These are phyloP conservation scores for Linnemannia exigua DNA, from an alignment of 192 early-diverging fungal genomes.

Conservation along the genomic window DNA sequence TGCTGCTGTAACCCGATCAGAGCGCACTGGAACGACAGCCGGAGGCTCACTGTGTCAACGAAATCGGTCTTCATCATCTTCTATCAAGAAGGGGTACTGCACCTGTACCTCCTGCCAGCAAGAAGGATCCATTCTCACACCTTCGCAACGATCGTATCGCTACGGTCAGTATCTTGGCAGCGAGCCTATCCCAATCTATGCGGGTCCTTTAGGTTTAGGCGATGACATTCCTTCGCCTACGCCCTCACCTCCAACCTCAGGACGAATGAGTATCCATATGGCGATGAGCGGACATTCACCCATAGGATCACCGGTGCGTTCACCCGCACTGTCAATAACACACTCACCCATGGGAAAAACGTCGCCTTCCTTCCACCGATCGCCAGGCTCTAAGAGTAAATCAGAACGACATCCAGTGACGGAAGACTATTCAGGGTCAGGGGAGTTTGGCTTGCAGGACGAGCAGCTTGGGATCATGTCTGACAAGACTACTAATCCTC, in stretches of 20 bases:
- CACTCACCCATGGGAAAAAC: conserved; percentile 10
- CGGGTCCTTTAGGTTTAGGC: conserved; percentile 44
- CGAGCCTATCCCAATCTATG: conserved; percentile 43
- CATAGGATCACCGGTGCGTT: conserved; percentile 32
- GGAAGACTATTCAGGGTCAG: not conserved
- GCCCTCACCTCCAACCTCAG: conserved; percentile 42
- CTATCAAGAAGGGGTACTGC: conserved; percentile 23
- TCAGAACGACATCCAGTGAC: not conserved
- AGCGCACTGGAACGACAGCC: conserved; percentile 7
- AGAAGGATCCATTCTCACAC: conserved; percentile 5
- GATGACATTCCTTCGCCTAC: conserved; percentile 54
- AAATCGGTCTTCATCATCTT: conserved; percentile 12
- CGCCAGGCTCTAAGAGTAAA: conserved; percentile 24
- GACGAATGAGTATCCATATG: conserved; percentile 50
- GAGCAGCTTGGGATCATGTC: not conserved
- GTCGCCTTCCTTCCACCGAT: conserved; percentile 2
- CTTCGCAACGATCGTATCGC: conserved; percentile 35
- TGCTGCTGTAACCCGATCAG: not conserved
- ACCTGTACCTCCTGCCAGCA: conserved; percentile 24
- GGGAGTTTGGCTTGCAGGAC: not conserved
- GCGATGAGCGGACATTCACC: conserved; percentile 47
- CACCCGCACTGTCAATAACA: conserved; percentile 19
- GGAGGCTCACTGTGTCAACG: conserved; percentile 16
- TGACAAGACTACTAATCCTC: not conserved
- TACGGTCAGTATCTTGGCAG: conserved; percentile 42